These are phyloP conservation scores for Aureobasidium sp. DNA, from an alignment of 2,329 filamentous ascomycete species.

Conservation along the genomic window DNA sequence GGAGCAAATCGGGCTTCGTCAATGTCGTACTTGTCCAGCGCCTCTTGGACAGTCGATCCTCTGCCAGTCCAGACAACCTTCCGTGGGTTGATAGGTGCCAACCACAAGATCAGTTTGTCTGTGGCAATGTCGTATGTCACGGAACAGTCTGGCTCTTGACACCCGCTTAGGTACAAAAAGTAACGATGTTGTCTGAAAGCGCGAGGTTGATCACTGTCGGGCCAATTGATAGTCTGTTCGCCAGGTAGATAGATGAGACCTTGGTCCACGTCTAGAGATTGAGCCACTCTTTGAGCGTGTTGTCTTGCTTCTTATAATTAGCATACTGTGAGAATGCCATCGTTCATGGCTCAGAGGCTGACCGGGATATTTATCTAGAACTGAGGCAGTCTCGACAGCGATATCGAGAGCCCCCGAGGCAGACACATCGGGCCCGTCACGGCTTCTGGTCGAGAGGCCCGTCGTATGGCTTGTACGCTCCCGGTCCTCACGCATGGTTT, in stretches of 20 bases:
- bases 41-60: slow-evolving; percentile 69
- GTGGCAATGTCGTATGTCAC: slow-evolving; percentile 72
- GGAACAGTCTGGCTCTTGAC: slow-evolving; percentile 69
- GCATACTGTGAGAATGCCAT: background rate
- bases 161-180: slow-evolving; percentile 94
- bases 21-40: slow-evolving; percentile 69
- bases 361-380: slow-evolving; percentile 20
- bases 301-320: slow-evolving; percentile 15
- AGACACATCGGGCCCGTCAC: background rate
- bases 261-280: slow-evolving; percentile 30
- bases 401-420: background rate
- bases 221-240: slow-evolving; percentile 42
- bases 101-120: slow-evolving; percentile 74
- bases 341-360: background rate
- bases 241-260: slow-evolving; percentile 54
- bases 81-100: slow-evolving; percentile 81
- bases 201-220: slow-evolving; percentile 53
- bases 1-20: slow-evolving; percentile 55
- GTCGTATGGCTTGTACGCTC: background rate
- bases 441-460: background rate
- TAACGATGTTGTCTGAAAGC: slow-evolving; percentile 59
- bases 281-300: slow-evolving; percentile 18
- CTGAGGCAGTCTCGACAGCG: slow-evolving; percentile 11
- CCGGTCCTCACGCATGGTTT: background rate
- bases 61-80: slow-evolving; percentile 90